Conservation (phyloP, 176 grass and related monocot genomes). For the Metroxylon sagu region DNA sequence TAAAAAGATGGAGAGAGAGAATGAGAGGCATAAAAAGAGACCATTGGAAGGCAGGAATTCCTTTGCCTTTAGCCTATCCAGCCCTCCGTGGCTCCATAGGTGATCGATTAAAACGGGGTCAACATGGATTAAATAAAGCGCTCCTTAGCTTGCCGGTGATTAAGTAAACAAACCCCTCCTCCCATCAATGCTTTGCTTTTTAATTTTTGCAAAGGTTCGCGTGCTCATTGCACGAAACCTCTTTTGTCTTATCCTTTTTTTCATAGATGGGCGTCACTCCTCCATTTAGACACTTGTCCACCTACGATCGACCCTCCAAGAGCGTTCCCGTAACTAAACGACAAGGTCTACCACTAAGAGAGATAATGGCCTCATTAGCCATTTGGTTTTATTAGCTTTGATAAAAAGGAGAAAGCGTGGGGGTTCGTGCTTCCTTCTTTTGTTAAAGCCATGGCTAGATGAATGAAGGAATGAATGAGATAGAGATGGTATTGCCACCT, state of each 20-base stretch:
- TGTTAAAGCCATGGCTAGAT: background rate
- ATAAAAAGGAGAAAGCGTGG: background rate
- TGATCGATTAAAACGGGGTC: background rate
- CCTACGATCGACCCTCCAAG: background rate
- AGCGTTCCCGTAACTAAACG: background rate
- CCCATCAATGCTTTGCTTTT: background rate
- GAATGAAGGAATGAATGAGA: background rate
- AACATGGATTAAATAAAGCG: background rate
- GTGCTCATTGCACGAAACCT: background rate
- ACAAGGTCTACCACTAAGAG: background rate
- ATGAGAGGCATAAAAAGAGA: background rate
- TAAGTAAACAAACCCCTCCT: background rate
- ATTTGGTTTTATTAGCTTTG: background rate
- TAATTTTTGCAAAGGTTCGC: background rate
- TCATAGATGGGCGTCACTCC: background rate
- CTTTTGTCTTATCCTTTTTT: background rate
- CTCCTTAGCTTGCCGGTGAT: background rate
- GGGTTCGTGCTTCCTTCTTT: background rate
- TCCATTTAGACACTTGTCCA: background rate
- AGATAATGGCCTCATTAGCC: slow-evolving; percentile 1
- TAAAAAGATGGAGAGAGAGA: background rate
- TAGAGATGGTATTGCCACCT: background rate
- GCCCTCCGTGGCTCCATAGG: background rate
- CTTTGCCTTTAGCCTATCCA: background rate
- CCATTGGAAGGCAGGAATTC: background rate